Evolutionary conservation across 768 basidiomycete species (phyloP).

Genomic region (Mycena rebaudengoi): DNA sequence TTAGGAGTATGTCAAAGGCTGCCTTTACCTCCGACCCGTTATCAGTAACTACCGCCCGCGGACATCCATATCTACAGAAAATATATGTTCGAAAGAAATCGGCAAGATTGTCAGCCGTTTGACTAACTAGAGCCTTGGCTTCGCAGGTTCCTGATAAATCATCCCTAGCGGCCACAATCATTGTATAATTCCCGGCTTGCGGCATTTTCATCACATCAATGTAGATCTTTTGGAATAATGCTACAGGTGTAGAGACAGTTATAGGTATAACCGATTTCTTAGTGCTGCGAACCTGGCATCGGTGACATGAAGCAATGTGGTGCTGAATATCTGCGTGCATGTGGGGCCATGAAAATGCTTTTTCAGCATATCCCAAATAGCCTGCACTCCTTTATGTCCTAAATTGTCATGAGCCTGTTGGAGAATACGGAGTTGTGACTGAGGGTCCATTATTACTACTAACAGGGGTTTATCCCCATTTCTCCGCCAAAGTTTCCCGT

Average conservation of each 20-base stretch:
- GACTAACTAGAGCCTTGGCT: slow-evolving; percentile 31
- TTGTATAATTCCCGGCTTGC: slow-evolving; percentile 11
- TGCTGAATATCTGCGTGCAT: slow-evolving; percentile 29
- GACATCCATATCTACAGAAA: slow-evolving; percentile 41
- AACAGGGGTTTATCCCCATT: slow-evolving; percentile 4
- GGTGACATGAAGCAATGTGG: slow-evolving; percentile 35
- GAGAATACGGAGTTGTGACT: slow-evolving; percentile 8
- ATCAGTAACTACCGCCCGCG: slow-evolving; percentile 37
- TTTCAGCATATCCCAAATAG: slow-evolving; percentile 13
- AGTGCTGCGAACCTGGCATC: slow-evolving; percentile 33
- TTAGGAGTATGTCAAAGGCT: slow-evolving; percentile 20
- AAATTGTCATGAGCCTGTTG: slow-evolving; percentile 30
- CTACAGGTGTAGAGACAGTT: slow-evolving; percentile 2
- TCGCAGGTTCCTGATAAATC: slow-evolving; percentile 39
- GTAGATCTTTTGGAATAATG: slow-evolving; percentile 32
- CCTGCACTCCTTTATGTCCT: slow-evolving; percentile 35
- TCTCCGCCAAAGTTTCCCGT: slow-evolving; percentile 21
- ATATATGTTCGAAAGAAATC: slow-evolving; percentile 43
- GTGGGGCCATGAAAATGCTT: slow-evolving; percentile 39
- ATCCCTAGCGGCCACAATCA: slow-evolving; percentile 36
- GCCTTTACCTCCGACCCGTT: too few relatives aligned
- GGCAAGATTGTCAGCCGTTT: slow-evolving; percentile 26
- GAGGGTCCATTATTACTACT: slow-evolving; percentile 28
- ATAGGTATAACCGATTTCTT: slow-evolving; percentile 26
- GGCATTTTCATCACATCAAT: slow-evolving; percentile 42